Conservation (phyloP, 805 yeast species). For the Myxozyma melibiosi region DNA sequence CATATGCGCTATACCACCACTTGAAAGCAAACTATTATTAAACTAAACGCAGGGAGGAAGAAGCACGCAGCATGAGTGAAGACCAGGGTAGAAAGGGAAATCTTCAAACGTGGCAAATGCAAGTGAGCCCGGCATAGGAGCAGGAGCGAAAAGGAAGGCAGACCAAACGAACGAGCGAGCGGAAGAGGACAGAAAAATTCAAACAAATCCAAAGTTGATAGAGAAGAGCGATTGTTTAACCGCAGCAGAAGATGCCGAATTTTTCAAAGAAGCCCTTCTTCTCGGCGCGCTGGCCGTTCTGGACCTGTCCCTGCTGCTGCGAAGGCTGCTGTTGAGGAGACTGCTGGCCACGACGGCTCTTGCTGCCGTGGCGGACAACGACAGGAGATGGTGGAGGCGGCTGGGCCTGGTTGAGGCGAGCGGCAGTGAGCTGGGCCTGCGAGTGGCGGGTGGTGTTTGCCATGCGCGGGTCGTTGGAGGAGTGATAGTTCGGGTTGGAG, state of each 20-base stretch:
- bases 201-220: not conserved
- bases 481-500: constrained; percentile 33
- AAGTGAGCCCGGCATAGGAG: not conserved
- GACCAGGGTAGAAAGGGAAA: not conserved
- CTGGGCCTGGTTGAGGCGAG: constrained; percentile 49
- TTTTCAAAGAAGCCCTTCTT: constrained; percentile 40
- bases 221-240: constrained; percentile 25
- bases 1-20: not conserved
- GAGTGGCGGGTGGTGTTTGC: constrained; percentile 32
- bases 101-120: not conserved
- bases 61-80: not conserved
- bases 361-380: constrained; percentile 41
- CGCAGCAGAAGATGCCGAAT: constrained; percentile 42
- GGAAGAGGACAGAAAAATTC: too few species aligned
- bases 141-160: not conserved
- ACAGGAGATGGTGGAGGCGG: constrained; percentile 44
- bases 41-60: not conserved
- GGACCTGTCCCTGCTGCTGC: constrained; percentile 23
- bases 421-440: constrained; percentile 40
- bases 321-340: constrained; percentile 31
- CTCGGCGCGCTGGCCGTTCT: constrained; percentile 33
- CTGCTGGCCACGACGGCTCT: constrained; percentile 38
- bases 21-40: not conserved
- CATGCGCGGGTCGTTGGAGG: constrained; percentile 32
- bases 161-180: not conserved